Evolutionary conservation across 148 eudicot species (phyloP).

Genomic region (Camellia sinensis): DNA sequence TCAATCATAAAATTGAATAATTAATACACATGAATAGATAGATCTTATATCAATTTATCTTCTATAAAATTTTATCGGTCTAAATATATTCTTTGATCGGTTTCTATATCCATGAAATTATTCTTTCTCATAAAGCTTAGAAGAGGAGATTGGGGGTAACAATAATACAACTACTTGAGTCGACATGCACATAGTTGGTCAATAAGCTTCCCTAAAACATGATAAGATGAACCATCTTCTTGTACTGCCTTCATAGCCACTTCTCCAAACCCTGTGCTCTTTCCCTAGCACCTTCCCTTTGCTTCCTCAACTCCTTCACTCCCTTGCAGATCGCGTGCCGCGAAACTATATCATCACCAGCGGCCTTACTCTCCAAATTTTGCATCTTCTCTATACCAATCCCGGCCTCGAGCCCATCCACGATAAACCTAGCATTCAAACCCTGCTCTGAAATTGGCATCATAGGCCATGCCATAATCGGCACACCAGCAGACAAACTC

Average conservation of each 20-base stretch:
- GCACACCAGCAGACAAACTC: conserved; percentile 31
- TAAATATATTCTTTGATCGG: too few species aligned
- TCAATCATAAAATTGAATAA: too few species aligned
- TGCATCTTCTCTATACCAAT: neutral
- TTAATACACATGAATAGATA: too few species aligned
- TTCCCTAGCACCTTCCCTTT: conserved; percentile 21
- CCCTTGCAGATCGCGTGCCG: conserved; percentile 17
- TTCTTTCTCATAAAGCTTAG: too few species aligned
- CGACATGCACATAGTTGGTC: conserved; percentile 5
- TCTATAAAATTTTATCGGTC: too few species aligned
- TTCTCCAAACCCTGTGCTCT: conserved; percentile 19
- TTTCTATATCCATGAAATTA: too few species aligned
- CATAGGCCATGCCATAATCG: conserved; percentile 36
- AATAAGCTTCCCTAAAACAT: conserved; percentile 12
- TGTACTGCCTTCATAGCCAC: conserved; percentile 21
- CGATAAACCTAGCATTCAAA: conserved; percentile 29
- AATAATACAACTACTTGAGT: neutral
- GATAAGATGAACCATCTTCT: conserved; percentile 30
- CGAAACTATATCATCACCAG: neutral
- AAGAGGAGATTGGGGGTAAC: too few species aligned
- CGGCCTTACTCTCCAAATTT: neutral
- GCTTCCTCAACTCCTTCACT: conserved; percentile 32
- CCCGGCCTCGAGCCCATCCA: conserved; percentile 25
- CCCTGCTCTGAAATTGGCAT: conserved; percentile 27
- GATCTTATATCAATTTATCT: too few species aligned